A percentile compares a stretch with the other conserved stretches of the same genome.
These are phyloP conservation scores for Phytophthora fragariaefolia DNA, from an alignment of 352 stramenopile genomes.

Conservation along the genomic window DNA sequence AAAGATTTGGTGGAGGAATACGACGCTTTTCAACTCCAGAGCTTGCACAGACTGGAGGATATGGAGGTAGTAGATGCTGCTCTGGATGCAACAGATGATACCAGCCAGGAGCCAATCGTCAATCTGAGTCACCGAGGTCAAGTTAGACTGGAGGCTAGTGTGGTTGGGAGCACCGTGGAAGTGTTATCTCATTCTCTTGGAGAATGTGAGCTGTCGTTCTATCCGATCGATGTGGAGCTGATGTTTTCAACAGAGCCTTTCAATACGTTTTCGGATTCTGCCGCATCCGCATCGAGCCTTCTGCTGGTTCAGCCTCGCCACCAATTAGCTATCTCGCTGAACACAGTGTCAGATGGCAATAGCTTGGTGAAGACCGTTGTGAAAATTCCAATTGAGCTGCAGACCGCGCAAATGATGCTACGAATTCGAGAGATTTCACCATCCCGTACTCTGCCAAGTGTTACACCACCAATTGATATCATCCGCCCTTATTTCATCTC, in stretches of 20 bases:
- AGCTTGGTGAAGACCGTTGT: conserved; percentile 28
- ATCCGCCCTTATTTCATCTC: conserved; percentile 62
- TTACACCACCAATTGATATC: conserved; percentile 43
- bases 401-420: conserved; percentile 55
- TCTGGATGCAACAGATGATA: neutral
- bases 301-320: conserved; percentile 56
- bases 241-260: conserved; percentile 76
- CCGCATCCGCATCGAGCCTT: conserved; percentile 44
- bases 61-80: conserved; percentile 24
- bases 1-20: conserved; percentile 53
- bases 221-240: conserved; percentile 71
- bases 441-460: conserved; percentile 32
- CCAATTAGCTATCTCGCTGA: conserved; percentile 40
- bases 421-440: conserved; percentile 40
- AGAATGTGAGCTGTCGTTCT: conserved; percentile 55
- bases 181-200: conserved; percentile 42
- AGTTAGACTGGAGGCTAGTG: conserved; percentile 41
- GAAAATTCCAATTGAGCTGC: conserved; percentile 38
- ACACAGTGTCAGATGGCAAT: conserved; percentile 1
- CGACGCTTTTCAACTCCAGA: conserved; percentile 39
- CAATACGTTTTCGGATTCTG: conserved; percentile 46
- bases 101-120: neutral
- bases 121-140: conserved; percentile 1
- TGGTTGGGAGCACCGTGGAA: conserved; percentile 34
- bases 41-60: conserved; percentile 17